phyloP scores from a whole-genome alignment of 371 early-diverging fungal genomes.

The Zychaea mexicana region DNA sequence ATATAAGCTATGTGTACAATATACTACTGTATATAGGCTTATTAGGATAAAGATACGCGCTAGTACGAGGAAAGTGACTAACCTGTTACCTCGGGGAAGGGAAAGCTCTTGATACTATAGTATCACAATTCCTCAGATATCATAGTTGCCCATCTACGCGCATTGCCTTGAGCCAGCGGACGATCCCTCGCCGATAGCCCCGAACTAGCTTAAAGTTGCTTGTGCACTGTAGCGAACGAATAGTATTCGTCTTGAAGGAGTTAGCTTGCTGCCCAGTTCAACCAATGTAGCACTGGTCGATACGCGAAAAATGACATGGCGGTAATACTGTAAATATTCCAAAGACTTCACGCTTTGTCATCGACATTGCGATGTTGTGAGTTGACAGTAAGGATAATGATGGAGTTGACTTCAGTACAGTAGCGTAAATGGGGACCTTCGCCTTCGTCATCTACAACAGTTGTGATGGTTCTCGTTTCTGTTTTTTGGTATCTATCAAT shows the following conservation, averaged over 20 bases:
- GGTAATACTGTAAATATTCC: not conserved
- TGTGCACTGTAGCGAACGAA: not conserved
- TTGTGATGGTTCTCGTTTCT: no score
- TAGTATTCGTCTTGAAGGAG: not conserved
- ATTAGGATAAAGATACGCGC: no score
- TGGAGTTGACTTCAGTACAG: no score
- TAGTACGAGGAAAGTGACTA: not conserved
- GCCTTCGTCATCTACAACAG: no score
- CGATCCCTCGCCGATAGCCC: slow-evolving; percentile 37
- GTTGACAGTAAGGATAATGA: no score
- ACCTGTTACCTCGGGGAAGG: slow-evolving; percentile 79
- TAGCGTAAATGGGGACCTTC: no score
- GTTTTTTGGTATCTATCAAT: no score
- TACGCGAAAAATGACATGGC: not conserved
- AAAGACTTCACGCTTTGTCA: not conserved
- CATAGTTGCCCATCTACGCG: slow-evolving; percentile 57
- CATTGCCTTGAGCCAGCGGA: slow-evolving; percentile 56
- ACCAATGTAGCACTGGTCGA: not conserved
- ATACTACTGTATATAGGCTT: not conserved
- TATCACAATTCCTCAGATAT: slow-evolving; percentile 70
- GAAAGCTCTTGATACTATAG: slow-evolving; percentile 66
- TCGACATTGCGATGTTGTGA: not conserved
- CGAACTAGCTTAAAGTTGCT: slow-evolving; percentile 36
- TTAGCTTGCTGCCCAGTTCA: not conserved
- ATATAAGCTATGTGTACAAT: not conserved